phyloP scores from a whole-genome alignment of 305 asterid species.

The Striga hermonthica region DNA sequence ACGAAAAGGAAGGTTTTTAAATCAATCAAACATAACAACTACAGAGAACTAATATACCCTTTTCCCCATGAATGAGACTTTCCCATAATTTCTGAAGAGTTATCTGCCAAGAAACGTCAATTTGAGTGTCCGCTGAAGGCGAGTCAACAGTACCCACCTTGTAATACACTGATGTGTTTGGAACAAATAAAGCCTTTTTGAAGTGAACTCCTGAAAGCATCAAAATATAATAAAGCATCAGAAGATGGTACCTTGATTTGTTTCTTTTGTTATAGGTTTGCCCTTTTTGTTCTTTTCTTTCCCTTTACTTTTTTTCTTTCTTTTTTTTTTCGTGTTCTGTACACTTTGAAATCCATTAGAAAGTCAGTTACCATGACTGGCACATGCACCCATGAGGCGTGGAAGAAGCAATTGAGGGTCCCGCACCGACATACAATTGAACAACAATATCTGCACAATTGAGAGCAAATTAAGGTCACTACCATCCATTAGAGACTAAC shows the following conservation, averaged over 20 bases:
- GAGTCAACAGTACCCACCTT: constrained; percentile 65
- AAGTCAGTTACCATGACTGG: constrained; percentile 82
- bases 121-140: constrained; percentile 56
- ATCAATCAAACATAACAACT: neutral
- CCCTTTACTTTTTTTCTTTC: neutral
- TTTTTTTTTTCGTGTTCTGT: neutral
- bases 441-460: constrained; percentile 80
- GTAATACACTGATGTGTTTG: constrained; percentile 79
- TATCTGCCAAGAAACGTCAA: constrained; percentile 90
- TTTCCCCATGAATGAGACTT: constrained; percentile 53
- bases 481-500: constrained; percentile 23
- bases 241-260: neutral
- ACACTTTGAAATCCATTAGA: constrained; percentile 18
- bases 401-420: constrained; percentile 94
- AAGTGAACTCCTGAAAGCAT: constrained; percentile 72
- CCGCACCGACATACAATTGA: constrained; percentile 97
- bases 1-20: too few species aligned
- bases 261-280: too few species aligned
- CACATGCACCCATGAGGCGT: constrained; percentile 65
- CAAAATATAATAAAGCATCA: constrained; percentile 16
- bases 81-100: constrained; percentile 90
- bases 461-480: constrained; percentile 26
- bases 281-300: too few species aligned
- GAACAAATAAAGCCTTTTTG: constrained; percentile 88
- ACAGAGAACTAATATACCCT: constrained; percentile 42